Percentiles rank a stretch among this genome's conserved stretches.
Conservation (phyloP, 2,329 filamentous ascomycete genomes). For the Pseudogymnoascus sp. region DNA sequence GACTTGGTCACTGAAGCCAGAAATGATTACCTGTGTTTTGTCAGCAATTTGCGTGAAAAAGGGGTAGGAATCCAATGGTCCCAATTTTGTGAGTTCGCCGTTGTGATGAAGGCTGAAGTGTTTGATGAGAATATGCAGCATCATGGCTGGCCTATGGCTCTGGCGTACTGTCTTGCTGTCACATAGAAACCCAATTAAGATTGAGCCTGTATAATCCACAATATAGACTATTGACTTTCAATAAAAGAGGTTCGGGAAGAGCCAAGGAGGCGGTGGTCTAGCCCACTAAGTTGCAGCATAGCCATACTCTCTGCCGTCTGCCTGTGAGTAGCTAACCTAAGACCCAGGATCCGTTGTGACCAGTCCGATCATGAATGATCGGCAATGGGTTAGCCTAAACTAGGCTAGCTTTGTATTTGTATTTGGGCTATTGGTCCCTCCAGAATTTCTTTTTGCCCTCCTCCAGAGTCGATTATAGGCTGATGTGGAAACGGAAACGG, state of each 20-base stretch:
- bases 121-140: background rate
- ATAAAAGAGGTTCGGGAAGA: background rate
- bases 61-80: background rate
- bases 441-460: background rate
- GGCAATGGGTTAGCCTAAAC: background rate
- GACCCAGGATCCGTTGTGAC: background rate
- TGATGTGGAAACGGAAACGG: background rate
- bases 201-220: background rate
- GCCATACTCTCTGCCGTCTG: background rate
- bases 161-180: no score
- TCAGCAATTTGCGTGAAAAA: background rate
- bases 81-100: background rate
- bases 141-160: no score
- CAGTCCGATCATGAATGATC: background rate
- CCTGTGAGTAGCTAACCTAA: background rate
- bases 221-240: background rate
- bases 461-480: background rate
- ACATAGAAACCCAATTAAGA: background rate
- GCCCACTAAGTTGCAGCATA: background rate
- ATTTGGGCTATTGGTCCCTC: background rate
- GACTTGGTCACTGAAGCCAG: background rate
- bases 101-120: background rate
- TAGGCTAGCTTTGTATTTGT: background rate
- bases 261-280: background rate
- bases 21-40: background rate